Evolutionary conservation across 306 rosid species (phyloP), one percentile per base, ranked within the genome.

Genomic region (Luffa aegyptiaca): DNA sequence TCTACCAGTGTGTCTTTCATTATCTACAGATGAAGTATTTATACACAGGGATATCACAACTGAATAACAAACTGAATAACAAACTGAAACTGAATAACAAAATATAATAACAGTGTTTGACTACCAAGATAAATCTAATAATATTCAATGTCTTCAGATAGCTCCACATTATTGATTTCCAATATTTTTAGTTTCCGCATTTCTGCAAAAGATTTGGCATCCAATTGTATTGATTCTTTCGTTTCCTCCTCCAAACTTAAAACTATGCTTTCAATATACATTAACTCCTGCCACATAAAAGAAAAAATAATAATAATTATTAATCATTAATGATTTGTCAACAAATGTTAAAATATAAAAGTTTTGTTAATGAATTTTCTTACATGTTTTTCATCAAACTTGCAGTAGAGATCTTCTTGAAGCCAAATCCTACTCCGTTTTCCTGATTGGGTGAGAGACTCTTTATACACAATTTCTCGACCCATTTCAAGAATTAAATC

Each of bases 401-500:
- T 79, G n/a, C 37, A 5, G 33, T 44, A 33, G 51, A 80, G 42
- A 12, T 59, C 55, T 20, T 62, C 20, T 11, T 36, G 3, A 61
- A 81, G 39, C 83, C 83, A 81, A 61, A 81, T 14, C 36, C 83
- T 61, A 14, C 53, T 59, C 7, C 36, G 75, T 14, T 36, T 61
- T 0, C 64, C 63, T 0, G 65, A 11, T 6, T 55, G 61, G n/a
- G 11, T 55, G 61, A 18, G 73, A 17, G 42, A 81, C 65, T 81
- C 14, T 39, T 42, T 2, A 39, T 36, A 20, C 42, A 74, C 74
- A 49, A 74, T 81, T n/a, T 75, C 53, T 17, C 44, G 21, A 74
- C 83, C 83, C 75, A 75, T 74, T 52, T 51, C 8, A 16, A 5
- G 55, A 1, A 74, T 17, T 37, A 74, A 74, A 62, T 81, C 74